Conservation (phyloP, 352 stramenopile genomes). For the Globisporangium paroecandrum region DNA sequence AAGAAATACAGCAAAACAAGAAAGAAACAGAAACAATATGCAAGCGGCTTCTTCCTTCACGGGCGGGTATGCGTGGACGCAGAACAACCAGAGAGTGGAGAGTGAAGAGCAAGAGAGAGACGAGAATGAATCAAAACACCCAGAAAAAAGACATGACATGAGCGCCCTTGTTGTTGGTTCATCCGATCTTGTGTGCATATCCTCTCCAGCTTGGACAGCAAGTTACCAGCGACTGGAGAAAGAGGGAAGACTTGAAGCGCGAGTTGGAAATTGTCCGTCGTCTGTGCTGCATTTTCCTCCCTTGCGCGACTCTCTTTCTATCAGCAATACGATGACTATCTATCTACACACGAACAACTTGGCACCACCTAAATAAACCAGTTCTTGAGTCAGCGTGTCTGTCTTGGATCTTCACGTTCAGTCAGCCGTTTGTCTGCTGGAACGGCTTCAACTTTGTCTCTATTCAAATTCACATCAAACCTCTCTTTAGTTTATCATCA, state of each 20-base stretch:
- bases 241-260: not conserved
- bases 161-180: no score
- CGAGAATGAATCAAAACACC: not conserved
- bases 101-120: not conserved
- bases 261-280: not conserved
- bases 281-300: not conserved
- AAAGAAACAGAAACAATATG: not conserved
- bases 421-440: not conserved
- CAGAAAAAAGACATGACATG: not conserved
- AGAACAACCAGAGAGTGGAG: not conserved
- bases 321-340: not conserved
- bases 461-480: not conserved
- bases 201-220: not conserved
- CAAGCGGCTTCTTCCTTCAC: not conserved
- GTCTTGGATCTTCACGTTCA: not conserved
- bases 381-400: not conserved
- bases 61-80: not conserved
- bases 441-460: not conserved
- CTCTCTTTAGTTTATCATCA: not conserved
- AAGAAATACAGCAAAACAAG: not conserved
- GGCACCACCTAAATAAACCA: not conserved
- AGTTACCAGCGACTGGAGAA: not conserved
- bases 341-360: conserved; percentile 6
- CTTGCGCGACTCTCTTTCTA: not conserved
- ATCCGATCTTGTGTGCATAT: not conserved